Conservation (phyloP, 2,329 filamentous ascomycete species). For the Fusarium caatingaense region DNA sequence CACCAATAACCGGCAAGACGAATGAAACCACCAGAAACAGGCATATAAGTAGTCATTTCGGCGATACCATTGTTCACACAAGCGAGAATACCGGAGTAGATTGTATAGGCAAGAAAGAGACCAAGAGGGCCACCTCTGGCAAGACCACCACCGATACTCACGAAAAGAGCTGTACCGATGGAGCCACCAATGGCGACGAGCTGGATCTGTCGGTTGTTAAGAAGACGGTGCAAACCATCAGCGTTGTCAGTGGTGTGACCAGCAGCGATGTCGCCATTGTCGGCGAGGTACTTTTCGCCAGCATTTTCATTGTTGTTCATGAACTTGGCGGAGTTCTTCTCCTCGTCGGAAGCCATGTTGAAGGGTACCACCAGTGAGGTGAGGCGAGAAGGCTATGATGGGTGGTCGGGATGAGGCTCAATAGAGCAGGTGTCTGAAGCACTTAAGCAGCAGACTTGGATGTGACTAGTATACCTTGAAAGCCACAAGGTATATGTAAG, state of each 20-base stretch:
- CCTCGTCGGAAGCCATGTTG: constrained; percentile 45
- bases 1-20: constrained; percentile 73
- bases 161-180: constrained; percentile 69
- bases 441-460: constrained; percentile 40
- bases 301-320: constrained; percentile 40
- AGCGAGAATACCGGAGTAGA: constrained; percentile 67
- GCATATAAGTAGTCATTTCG: constrained; percentile 73
- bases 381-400: not conserved
- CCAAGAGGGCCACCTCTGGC: constrained; percentile 58
- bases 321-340: constrained; percentile 46
- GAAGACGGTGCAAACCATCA: constrained; percentile 58
- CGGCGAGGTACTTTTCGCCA: constrained; percentile 34
- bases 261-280: constrained; percentile 43
- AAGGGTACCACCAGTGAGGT: constrained; percentile 15
- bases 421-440: constrained; percentile 34
- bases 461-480: constrained; percentile 22
- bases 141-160: constrained; percentile 69
- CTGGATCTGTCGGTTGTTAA: constrained; percentile 67
- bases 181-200: constrained; percentile 69
- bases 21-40: constrained; percentile 72
- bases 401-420: constrained; percentile 29
- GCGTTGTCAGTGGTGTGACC: constrained; percentile 48
- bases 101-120: constrained; percentile 68
- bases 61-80: constrained; percentile 74
- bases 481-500: constrained; percentile 13